Base-by-base conservation (phyloP, 768 basidiomycete species). In the Neoboletus subvelutipes region DNA sequence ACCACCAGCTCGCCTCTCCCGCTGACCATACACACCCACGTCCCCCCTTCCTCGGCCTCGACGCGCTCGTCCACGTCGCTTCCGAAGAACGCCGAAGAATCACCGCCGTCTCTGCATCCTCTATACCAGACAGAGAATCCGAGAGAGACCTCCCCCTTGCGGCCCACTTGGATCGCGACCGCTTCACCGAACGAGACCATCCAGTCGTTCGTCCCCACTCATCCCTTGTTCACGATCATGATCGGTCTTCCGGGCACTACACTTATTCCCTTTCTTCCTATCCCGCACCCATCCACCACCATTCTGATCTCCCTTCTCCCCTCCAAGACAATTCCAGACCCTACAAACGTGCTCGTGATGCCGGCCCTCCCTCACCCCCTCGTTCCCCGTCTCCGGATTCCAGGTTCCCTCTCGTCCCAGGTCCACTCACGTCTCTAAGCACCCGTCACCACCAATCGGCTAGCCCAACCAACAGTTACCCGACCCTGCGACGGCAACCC, bases 31-130 rank as follows among this genome's bases (percentile, higher is more conserved):
- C 48, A 4, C 34, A 24, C 24, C 11, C 50, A 29, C 68, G 51
- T 48, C 64, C 36, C 50, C 71, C 55, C 53, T 62, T 58, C 37
- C 65, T 73, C 4, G 80, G 80, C 24, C 71, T 89, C 48, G 86
- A 89, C 45, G 86, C 84, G 3, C 80, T 90, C 42, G 87, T 86
- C 12, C 85, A 88, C 70, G 87, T 81, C 22, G 88, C 88, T 5
- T 83, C 84, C 1, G 82, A 85, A 64, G 87, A 88, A 63, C 79
- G 83, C 45, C 76, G 80, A 34, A 73, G 85, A 29, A 76, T 88
- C 49, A 70, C 75, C 58, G 59, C 55, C 5, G 46, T 49, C 17
- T 50, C 61, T 24, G 31, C 45, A n/a, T 22, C 46, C 47, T 48
- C 47, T 18, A 10, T 22, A 18, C 24, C 45, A 5, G 56, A 53